Conservation (phyloP, 768 basidiomycete species). For the Neoboletus subvelutipes region DNA sequence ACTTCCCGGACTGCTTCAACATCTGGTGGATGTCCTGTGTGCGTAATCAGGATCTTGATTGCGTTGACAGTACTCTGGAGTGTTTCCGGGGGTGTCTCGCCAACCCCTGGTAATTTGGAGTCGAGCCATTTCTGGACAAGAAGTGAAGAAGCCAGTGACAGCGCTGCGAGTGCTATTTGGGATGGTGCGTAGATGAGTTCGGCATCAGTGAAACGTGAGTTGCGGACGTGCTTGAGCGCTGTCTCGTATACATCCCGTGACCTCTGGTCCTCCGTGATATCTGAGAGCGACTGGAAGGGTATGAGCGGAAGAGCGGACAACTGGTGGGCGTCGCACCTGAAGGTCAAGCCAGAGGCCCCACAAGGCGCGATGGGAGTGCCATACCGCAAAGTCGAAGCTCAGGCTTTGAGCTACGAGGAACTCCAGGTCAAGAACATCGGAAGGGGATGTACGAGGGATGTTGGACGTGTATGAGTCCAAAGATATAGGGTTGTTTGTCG, state of each 20-base stretch:
- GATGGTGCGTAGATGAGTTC: constrained; percentile 92
- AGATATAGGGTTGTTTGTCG: constrained; percentile 91
- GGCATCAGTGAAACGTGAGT: constrained; percentile 85
- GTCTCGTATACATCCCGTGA: constrained; percentile 59
- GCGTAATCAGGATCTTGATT: constrained; percentile 57
- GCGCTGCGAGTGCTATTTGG: constrained; percentile 85
- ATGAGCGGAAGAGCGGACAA: constrained; percentile 10
- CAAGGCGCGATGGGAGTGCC: constrained; percentile 85
- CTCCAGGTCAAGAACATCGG: constrained; percentile 91
- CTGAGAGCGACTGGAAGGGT: constrained; percentile 53
- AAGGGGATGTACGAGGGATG: constrained; percentile 77
- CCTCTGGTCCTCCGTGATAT: constrained; percentile 45
- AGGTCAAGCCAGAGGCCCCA: constrained; percentile 89
- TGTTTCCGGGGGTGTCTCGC: constrained; percentile 17
- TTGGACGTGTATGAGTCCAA: constrained; percentile 80
- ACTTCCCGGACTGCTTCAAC: constrained; percentile 86
- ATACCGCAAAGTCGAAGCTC: constrained; percentile 90
- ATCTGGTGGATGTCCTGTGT: constrained; percentile 61
- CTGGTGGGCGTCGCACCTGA: constrained; percentile 53
- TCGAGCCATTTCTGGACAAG: constrained; percentile 62
- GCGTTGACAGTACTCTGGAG: constrained; percentile 35
- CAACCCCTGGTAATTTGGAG: constrained; percentile 34
- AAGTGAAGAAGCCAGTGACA: constrained; percentile 62
- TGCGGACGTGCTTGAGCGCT: constrained; percentile 66
- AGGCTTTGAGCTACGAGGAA: constrained; percentile 95